Conservation (phyloP, 257 asterid genomes). For the Gentiana straminea region DNA sequence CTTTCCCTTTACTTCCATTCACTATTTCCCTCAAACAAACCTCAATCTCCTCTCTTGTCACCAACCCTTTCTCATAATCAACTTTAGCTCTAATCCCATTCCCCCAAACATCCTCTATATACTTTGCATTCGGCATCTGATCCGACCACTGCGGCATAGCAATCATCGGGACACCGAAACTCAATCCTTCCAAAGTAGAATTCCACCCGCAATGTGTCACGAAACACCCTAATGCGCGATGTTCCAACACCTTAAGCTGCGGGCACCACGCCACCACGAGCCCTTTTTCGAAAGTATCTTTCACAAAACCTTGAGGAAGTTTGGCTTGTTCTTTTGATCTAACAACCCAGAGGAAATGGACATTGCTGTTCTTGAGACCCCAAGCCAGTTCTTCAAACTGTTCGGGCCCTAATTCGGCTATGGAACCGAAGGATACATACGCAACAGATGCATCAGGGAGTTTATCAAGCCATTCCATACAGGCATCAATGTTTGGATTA, state of each 20-base stretch:
- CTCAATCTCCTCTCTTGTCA: constrained; percentile 30
- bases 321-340: constrained; percentile 30
- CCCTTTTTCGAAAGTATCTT: constrained; percentile 18
- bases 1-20: constrained; percentile 29
- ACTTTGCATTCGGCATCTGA: constrained; percentile 47
- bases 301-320: constrained; percentile 18
- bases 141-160: constrained; percentile 56
- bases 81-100: constrained; percentile 36
- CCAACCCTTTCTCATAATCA: constrained; percentile 36
- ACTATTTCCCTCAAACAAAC: constrained; percentile 31
- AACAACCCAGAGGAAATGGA: constrained; percentile 43
- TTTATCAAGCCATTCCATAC: constrained; percentile 36
- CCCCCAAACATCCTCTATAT: constrained; percentile 41
- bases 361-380: constrained; percentile 13
- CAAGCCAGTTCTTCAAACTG: constrained; percentile 42
- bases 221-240: constrained; percentile 42
- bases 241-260: constrained; percentile 38
- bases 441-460: constrained; percentile 31
- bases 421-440: constrained; percentile 50
- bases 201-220: constrained; percentile 65
- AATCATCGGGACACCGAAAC: constrained; percentile 49
- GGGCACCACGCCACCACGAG: constrained; percentile 52
- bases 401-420: constrained; percentile 28
- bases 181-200: constrained; percentile 44
- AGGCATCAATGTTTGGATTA: constrained; percentile 38